Percentiles rank a stretch among this genome's conserved stretches.
Evolutionary conservation across 2,329 filamentous ascomycete genomes (phyloP).

Genomic region (Ophiostoma australiae): DNA sequence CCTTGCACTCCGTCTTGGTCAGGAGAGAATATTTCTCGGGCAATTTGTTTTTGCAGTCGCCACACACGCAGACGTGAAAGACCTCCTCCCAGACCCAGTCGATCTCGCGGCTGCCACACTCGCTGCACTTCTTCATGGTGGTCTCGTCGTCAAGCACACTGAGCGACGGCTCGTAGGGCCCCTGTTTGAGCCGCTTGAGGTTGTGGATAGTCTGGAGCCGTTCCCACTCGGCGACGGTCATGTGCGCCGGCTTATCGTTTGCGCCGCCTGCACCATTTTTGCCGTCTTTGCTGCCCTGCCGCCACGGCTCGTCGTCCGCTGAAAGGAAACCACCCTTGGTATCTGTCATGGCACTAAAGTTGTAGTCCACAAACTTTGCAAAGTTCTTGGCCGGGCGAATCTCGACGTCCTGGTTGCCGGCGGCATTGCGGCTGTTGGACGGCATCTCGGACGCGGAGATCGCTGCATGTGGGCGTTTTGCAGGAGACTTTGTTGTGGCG

Average conservation of each 20-base stretch:
- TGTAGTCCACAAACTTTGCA: slow-evolving; percentile 92
- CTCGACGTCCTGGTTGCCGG: slow-evolving; percentile 40
- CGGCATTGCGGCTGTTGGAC: slow-evolving; percentile 62
- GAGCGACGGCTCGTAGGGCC: slow-evolving; percentile 85
- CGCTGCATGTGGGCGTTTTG: slow-evolving; percentile 64
- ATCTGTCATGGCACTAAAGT: slow-evolving; percentile 96
- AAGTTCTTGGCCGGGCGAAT: slow-evolving; percentile 82
- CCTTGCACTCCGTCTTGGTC: slow-evolving; percentile 92
- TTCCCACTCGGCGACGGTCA: slow-evolving; percentile 92
- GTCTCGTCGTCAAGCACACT: slow-evolving; percentile 62
- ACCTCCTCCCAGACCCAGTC: slow-evolving; percentile 93
- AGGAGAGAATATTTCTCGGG: slow-evolving; percentile 92
- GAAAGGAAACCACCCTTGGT: slow-evolving; percentile 94
- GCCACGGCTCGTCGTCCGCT: slow-evolving; percentile 85
- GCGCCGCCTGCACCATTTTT: slow-evolving; percentile 45
- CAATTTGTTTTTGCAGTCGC: slow-evolving; percentile 77
- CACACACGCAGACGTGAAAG: slow-evolving; percentile 71
- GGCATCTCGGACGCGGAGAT: slow-evolving; percentile 52
- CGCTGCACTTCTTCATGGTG: slow-evolving; percentile 69
- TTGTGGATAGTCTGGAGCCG: slow-evolving; percentile 68
- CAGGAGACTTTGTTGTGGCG: slow-evolving; percentile 32
- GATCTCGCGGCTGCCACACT: slow-evolving; percentile 80
- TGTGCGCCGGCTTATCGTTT: slow-evolving; percentile 77
- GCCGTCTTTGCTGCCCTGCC: slow-evolving; percentile 59
- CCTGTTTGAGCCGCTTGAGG: slow-evolving; percentile 66